phyloP scores from a whole-genome alignment of 2,329 filamentous ascomycete species.

The Stenocarpella maydis region DNA sequence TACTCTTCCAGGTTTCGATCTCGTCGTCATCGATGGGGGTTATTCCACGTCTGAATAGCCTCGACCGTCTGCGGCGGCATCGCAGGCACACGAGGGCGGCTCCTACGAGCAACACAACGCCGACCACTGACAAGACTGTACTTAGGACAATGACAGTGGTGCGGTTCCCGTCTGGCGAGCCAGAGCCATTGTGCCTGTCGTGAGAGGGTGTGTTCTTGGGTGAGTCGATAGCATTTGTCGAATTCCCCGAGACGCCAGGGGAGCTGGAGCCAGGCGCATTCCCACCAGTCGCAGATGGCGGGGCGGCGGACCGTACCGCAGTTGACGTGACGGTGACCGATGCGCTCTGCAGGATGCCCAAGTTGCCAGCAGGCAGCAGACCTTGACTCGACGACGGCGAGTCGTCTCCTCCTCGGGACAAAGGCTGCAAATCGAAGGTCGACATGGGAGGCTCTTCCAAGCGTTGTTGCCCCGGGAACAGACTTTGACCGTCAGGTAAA shows the following conservation, averaged over 20 bases:
- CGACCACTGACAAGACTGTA: constrained; percentile 57
- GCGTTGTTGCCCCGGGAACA: not conserved
- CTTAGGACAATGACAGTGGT: constrained; percentile 61
- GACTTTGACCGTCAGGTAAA: not conserved
- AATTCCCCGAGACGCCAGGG: not conserved
- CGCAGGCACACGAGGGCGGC: constrained; percentile 50
- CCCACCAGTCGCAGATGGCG: not conserved
- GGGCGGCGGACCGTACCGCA: not conserved
- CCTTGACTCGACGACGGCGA: not conserved
- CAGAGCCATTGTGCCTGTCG: not conserved
- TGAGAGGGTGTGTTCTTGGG: not conserved
- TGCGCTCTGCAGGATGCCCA: constrained; percentile 5
- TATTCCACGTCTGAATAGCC: constrained; percentile 62
- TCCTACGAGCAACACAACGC: constrained; percentile 49
- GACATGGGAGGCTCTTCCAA: constrained; percentile 12
- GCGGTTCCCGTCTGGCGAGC: constrained; percentile 40
- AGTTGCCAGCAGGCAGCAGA: not conserved
- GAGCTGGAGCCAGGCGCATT: constrained; percentile 3
- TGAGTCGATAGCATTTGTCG: constrained; percentile 3
- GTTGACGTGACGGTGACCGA: not conserved
- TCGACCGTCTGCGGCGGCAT: constrained; percentile 48
- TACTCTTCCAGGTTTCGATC: constrained; percentile 69
- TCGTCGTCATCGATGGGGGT: constrained; percentile 72
- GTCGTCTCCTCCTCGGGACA: constrained; percentile 8
- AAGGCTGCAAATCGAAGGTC: not conserved